These are phyloP conservation scores for Ceriops zippeliana DNA, from an alignment of 345 rosid genomes.

Conservation along the genomic window DNA sequence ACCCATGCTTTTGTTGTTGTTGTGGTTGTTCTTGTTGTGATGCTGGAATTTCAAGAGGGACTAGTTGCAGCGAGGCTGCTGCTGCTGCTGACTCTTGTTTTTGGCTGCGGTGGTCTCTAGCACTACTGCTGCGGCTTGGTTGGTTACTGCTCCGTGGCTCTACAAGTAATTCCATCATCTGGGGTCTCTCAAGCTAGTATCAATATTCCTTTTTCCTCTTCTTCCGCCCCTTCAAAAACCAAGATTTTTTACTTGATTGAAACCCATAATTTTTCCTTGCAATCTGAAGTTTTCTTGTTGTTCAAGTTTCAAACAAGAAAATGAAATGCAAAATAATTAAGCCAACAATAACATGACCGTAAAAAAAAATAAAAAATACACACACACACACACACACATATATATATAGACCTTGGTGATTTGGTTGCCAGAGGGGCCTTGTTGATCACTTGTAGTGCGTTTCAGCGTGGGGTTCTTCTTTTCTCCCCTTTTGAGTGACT, in stretches of 20 bases:
- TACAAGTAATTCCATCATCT: constrained; percentile 21
- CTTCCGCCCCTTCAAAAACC: background rate
- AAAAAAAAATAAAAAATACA: background rate
- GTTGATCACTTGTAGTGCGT: constrained; percentile 30
- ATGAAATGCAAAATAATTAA: background rate
- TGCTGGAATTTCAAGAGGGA: constrained; percentile 22
- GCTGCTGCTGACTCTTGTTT: constrained; percentile 27
- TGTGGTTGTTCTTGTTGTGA: constrained; percentile 14
- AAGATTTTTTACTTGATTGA: background rate
- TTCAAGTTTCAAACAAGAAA: constrained; percentile 4
- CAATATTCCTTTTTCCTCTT: background rate
- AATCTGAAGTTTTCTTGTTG: constrained; percentile 1
- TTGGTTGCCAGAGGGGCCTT: background rate
- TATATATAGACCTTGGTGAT: background rate
- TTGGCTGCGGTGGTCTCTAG: constrained; percentile 22
- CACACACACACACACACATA: rapidly evolving
- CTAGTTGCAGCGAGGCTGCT: constrained; percentile 31
- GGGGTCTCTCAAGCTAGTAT: background rate
- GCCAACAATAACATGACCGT: background rate
- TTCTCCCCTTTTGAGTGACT: constrained; percentile 31
- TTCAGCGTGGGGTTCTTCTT: constrained; percentile 28
- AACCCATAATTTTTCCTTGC: background rate
- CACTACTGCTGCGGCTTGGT: constrained; percentile 11
- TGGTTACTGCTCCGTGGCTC: constrained; percentile 27
- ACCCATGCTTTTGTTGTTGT: constrained; percentile 22